Percentiles rank a stretch among this genome's conserved stretches.
phyloP scores from a whole-genome alignment of 257 asterid species.

The Plantago elongata region DNA sequence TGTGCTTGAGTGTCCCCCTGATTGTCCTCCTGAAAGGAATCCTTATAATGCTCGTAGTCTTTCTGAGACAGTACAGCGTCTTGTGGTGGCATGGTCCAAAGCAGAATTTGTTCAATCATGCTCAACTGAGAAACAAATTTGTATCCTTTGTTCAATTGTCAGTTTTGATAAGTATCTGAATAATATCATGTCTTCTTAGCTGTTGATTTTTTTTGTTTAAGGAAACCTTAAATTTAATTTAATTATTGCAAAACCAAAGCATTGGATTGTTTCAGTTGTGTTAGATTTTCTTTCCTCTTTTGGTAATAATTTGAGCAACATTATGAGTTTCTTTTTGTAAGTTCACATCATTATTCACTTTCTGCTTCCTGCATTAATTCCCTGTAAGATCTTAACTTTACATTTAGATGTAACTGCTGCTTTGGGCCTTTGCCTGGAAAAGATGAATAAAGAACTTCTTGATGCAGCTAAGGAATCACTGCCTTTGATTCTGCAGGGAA shows the following conservation, averaged over 20 bases:
- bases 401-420: constrained; percentile 84
- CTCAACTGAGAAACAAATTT: constrained; percentile 82
- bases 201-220: neutral
- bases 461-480: constrained; percentile 74
- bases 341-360: too few relatives aligned
- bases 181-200: neutral
- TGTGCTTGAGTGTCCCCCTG: constrained; percentile 72
- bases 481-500: constrained; percentile 84
- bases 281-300: too few relatives aligned
- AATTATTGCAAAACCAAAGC: too few relatives aligned
- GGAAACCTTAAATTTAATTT: too few relatives aligned
- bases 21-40: constrained; percentile 26
- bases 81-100: constrained; percentile 74
- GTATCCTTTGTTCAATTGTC: constrained; percentile 61
- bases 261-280: too few relatives aligned
- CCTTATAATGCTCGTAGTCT: constrained; percentile 42
- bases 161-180: constrained; percentile 4
- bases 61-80: constrained; percentile 64
- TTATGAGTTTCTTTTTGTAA: too few relatives aligned
- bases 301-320: too few relatives aligned
- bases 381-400: constrained; percentile 37
- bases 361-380: too few relatives aligned
- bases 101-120: constrained; percentile 86
- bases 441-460: constrained; percentile 83
- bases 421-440: constrained; percentile 89